A percentile compares a stretch with the other conserved stretches of the same genome.
phyloP scores from a whole-genome alignment of 2,329 filamentous ascomycete species.

The Huntiella moniliformis region DNA sequence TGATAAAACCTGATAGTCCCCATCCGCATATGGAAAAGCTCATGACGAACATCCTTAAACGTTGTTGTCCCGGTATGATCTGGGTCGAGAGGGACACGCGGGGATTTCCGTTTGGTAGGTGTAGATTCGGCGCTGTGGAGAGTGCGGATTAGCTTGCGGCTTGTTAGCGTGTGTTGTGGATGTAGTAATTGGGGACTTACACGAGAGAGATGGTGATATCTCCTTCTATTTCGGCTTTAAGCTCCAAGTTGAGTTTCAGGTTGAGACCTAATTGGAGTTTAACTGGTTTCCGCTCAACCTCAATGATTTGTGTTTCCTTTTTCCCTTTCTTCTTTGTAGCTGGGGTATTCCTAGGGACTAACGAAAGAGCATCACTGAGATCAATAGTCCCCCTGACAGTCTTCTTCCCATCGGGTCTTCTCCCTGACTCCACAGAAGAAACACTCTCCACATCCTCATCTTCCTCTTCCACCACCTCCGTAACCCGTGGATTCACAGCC shows the following conservation, averaged over 20 bases:
- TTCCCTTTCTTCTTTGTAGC: constrained; percentile 7
- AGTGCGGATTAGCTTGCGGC: background rate
- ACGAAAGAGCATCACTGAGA: background rate
- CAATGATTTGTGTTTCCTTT: background rate
- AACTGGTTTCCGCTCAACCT: constrained; percentile 9
- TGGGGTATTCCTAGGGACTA: background rate
- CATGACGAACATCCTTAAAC: constrained; percentile 11
- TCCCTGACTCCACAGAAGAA: background rate
- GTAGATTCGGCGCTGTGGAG: constrained; percentile 16
- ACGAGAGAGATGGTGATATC: constrained; percentile 53
- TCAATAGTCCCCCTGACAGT: constrained; percentile 6
- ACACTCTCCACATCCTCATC: constrained; percentile 5
- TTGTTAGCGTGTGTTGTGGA: background rate
- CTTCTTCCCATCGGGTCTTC: background rate
- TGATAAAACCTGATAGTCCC: constrained; percentile 17
- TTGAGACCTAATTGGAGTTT: constrained; percentile 50
- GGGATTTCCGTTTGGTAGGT: constrained; percentile 14
- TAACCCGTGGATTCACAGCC: background rate
- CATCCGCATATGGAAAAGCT: constrained; percentile 20
- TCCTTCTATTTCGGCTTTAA: constrained; percentile 61
- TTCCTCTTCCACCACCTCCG: background rate
- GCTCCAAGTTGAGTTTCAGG: constrained; percentile 56
- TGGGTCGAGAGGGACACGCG: constrained; percentile 14
- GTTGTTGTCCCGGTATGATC: constrained; percentile 12
- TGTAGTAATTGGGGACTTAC: constrained; percentile 19